These are phyloP conservation scores for Candida sanyaensis DNA, from an alignment of 1,139 yeast genomes.

Conservation along the genomic window DNA sequence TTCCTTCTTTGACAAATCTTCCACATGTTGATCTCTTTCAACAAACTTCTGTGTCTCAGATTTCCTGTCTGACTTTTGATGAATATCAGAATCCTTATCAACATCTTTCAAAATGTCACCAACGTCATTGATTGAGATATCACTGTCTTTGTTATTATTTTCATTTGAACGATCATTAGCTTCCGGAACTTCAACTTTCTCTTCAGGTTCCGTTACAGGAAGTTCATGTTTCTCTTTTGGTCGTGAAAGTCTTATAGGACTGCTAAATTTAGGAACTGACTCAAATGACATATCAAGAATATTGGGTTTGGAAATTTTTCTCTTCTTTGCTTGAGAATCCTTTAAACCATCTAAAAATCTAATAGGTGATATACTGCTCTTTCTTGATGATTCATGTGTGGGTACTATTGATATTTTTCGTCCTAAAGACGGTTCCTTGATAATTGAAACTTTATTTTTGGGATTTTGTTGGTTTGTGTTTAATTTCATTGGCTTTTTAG, in stretches of 20 bases:
- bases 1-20: background rate
- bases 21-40: no score
- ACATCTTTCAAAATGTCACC: background rate
- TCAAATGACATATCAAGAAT: constrained; percentile 17
- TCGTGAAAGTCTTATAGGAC: background rate
- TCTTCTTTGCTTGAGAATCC: constrained; percentile 1
- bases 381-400: background rate
- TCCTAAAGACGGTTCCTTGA: background rate
- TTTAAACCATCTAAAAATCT: constrained; percentile 6
- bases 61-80: no score
- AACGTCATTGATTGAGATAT: background rate
- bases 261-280: background rate
- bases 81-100: background rate
- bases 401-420: background rate
- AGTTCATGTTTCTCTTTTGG: background rate
- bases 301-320: constrained; percentile 11
- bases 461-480: background rate
- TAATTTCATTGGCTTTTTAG: constrained; percentile 7
- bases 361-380: constrained; percentile 6
- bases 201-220: background rate
- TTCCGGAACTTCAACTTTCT: background rate
- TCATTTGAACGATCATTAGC: no score
- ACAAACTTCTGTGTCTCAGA: no score
- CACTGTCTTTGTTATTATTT: no score
- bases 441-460: background rate